A percentile compares a stretch with the other conserved stretches of the same genome.
Conservation (phyloP, 2,329 filamentous ascomycete genomes). For the Epichloe scottii region DNA sequence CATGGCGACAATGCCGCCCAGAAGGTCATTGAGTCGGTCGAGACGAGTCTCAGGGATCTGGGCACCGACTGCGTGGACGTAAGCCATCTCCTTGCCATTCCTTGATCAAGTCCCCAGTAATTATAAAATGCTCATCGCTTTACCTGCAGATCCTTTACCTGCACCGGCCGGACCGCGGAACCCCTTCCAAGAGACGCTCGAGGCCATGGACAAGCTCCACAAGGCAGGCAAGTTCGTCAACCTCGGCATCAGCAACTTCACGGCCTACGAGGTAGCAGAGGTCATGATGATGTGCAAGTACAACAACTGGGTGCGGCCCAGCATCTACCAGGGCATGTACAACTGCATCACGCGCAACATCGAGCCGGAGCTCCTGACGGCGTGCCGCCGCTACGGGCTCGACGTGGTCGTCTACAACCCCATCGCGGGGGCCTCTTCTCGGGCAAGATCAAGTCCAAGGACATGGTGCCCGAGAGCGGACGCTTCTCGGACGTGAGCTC, state of each 20-base stretch:
- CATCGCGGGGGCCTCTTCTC: conserved; percentile 69
- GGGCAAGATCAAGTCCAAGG: conserved; percentile 61
- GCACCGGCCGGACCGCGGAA: conserved; percentile 39
- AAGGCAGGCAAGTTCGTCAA: conserved; percentile 75
- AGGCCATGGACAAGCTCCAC: conserved; percentile 67
- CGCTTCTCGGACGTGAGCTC: conserved; percentile 52
- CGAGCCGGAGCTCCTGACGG: conserved; percentile 61
- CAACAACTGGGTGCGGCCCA: conserved; percentile 70
- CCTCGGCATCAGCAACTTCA: conserved; percentile 73
- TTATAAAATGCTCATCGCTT: background rate
- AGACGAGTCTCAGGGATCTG: conserved; percentile 58
- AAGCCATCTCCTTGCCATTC: conserved; percentile 13
- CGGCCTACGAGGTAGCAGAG: conserved; percentile 79
- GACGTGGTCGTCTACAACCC: conserved; percentile 77
- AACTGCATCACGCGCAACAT: conserved; percentile 67
- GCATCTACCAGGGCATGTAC: conserved; percentile 82
- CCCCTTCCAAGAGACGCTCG: conserved; percentile 68
- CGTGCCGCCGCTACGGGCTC: conserved; percentile 63
- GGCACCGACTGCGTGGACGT: conserved; percentile 61
- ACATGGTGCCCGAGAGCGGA: conserved; percentile 50
- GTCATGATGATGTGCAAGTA: conserved; percentile 67
- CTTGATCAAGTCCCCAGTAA: no score
- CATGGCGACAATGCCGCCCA: conserved; percentile 30
- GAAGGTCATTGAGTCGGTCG: conserved; percentile 51
- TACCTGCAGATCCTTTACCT: conserved; percentile 23